phyloP scores from a whole-genome alignment of 108 stramenopile genomes.

The Fistulifera pelliculosa region DNA sequence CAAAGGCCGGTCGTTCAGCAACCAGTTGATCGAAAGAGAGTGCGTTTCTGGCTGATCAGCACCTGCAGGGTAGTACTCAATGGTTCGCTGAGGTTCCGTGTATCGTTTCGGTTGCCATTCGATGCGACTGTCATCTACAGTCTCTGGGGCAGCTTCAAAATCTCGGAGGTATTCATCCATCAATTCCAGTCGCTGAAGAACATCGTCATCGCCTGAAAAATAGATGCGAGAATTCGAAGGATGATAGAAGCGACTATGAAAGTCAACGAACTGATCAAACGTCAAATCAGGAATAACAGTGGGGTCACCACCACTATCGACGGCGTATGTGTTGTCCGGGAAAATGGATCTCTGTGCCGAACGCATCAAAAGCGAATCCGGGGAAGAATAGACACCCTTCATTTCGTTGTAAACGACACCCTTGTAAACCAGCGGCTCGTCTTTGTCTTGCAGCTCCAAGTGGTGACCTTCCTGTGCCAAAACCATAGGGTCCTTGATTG shows the following conservation, averaged over 20 bases:
- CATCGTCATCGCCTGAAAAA: conserved; percentile 93
- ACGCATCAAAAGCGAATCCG: conserved; percentile 81
- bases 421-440: conserved; percentile 87
- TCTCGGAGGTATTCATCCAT: conserved; percentile 88
- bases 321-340: conserved; percentile 92
- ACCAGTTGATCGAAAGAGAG: conserved; percentile 90
- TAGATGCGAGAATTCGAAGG: conserved; percentile 94
- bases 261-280: conserved; percentile 90
- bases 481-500: conserved; percentile 82
- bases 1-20: conserved; percentile 84
- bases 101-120: conserved; percentile 67
- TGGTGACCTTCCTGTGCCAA: conserved; percentile 98
- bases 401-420: conserved; percentile 99
- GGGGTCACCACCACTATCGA: conserved; percentile 96
- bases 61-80: conserved; percentile 55
- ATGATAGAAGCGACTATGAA: conserved; percentile 92
- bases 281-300: conserved; percentile 85
- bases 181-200: conserved; percentile 71
- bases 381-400: conserved; percentile 97
- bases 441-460: conserved; percentile 86
- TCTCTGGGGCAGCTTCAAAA: conserved; percentile 69
- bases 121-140: conserved; percentile 47
- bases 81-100: conserved; percentile 40
- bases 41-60: conserved; percentile 70
- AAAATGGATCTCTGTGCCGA: conserved; percentile 90